Conservation (phyloP, 129 eudicot genomes). For the Flaveria trinervia region DNA sequence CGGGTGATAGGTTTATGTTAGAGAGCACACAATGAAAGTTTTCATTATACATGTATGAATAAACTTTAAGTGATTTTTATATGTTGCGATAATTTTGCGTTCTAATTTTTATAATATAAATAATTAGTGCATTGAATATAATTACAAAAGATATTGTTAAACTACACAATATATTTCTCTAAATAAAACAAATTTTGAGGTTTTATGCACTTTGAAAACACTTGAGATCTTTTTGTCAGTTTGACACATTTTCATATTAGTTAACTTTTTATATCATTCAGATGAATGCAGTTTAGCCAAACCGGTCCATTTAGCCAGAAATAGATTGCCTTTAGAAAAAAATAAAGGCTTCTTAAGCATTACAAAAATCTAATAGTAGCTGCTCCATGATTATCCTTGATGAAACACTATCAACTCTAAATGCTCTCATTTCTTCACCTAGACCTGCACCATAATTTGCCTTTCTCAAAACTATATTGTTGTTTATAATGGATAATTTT, state of each 20-base stretch:
- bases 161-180: no score
- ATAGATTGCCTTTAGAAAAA: not conserved
- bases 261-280: not conserved
- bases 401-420: slow-evolving; percentile 36
- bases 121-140: no score
- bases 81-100: no score
- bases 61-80: no score
- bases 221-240: not conserved
- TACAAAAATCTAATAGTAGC: slow-evolving; percentile 52
- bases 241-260: not conserved
- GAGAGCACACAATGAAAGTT: no score
- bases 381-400: slow-evolving; percentile 63
- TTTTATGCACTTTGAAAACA: not conserved
- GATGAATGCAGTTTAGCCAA: not conserved
- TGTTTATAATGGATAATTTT: not conserved
- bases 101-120: no score
- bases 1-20: no score
- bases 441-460: slow-evolving; percentile 45
- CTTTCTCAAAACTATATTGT: not conserved
- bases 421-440: slow-evolving; percentile 59
- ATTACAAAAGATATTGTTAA: no score
- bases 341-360: not conserved
- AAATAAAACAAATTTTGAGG: not conserved
- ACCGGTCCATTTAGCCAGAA: not conserved
- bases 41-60: no score